Conservation (phyloP, 2,329 filamentous ascomycete species). For the Coniochaeta sp. region DNA sequence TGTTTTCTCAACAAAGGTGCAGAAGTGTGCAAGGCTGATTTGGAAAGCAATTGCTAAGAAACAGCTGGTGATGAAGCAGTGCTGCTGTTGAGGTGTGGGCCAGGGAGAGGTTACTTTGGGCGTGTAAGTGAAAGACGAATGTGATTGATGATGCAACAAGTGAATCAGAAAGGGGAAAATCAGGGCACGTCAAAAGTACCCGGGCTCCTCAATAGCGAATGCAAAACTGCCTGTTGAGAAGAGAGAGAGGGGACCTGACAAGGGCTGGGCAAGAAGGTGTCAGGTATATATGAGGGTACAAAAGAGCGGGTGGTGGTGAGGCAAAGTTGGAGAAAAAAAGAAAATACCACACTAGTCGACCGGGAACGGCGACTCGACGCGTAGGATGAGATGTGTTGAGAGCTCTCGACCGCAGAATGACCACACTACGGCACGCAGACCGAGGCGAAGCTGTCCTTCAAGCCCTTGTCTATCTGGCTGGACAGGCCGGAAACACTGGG, state of each 20-base stretch:
- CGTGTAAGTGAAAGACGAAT: background rate
- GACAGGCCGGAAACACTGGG: background rate
- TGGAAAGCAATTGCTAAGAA: background rate
- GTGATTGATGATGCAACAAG: background rate
- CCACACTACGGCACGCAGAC: background rate
- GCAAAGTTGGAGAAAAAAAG: background rate
- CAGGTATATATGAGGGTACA: background rate
- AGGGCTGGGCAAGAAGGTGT: background rate
- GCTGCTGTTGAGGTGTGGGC: background rate
- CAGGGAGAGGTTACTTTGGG: background rate
- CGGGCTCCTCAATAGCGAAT: slow-evolving; percentile 26
- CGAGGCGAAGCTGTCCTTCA: slow-evolving; percentile 1
- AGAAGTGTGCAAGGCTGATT: background rate
- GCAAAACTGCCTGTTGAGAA: slow-evolving; percentile 21
- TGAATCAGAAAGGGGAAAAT: background rate
- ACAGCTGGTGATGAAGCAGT: background rate
- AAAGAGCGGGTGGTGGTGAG: background rate
- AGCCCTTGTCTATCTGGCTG: background rate
- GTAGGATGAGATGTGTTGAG: too few relatives aligned
- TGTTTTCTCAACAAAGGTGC: too few relatives aligned
- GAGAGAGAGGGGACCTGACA: slow-evolving; percentile 12
- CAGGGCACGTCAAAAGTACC: slow-evolving; percentile 19
- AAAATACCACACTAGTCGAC: too few relatives aligned
- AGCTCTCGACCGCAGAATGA: too few relatives aligned
- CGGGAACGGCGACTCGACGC: too few relatives aligned